These are phyloP conservation scores for Tolypocladium tundrense DNA, from an alignment of 2,329 filamentous ascomycete genomes.

Conservation along the genomic window DNA sequence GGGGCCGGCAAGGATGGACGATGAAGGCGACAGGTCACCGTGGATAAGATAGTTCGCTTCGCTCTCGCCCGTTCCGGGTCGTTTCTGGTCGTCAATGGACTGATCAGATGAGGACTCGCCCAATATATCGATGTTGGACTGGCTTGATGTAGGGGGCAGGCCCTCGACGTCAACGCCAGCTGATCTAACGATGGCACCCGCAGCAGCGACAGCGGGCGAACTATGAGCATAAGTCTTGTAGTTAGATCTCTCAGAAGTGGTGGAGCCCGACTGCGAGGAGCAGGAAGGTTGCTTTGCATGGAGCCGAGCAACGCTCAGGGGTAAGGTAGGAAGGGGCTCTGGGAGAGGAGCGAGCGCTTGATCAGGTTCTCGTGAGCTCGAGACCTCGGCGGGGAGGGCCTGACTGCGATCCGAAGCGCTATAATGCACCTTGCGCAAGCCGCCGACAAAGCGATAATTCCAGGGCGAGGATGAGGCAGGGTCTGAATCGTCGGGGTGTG, in stretches of 20 bases:
- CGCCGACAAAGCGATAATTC: constrained; percentile 45
- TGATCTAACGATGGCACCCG: neutral
- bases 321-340: neutral
- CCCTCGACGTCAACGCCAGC: constrained; percentile 24
- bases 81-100: constrained; percentile 23
- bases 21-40: constrained; percentile 30
- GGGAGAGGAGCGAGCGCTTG: neutral
- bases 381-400: neutral
- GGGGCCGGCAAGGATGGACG: constrained; percentile 27
- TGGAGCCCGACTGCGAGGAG: constrained; percentile 27
- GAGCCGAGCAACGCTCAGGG: neutral
- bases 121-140: constrained; percentile 41
- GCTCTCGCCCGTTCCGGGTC: constrained; percentile 26
- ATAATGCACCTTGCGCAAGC: constrained; percentile 38
- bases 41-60: constrained; percentile 46
- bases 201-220: constrained; percentile 16
- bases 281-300: constrained; percentile 14
- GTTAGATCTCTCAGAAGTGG: constrained; percentile 40
- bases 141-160: constrained; percentile 29
- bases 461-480: constrained; percentile 28
- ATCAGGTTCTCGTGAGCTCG: neutral
- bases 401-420: constrained; percentile 3
- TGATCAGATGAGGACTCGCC: constrained; percentile 36
- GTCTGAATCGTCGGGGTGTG: neutral
- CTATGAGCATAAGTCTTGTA: constrained; percentile 43